Conservation (phyloP, 805 yeast genomes). For the Wickerhamiella musiphila region DNA sequence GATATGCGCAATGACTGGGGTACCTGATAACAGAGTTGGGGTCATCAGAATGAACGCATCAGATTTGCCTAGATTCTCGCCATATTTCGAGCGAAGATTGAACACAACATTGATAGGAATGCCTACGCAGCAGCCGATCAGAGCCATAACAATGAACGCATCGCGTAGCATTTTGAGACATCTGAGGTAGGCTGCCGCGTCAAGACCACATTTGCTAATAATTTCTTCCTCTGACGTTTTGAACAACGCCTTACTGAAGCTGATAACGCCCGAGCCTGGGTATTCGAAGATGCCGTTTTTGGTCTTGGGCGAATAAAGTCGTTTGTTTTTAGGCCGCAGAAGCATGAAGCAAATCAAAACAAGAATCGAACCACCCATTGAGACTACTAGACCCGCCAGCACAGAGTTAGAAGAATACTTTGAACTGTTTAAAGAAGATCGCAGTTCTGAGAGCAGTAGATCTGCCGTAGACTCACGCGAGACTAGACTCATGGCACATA, state of each 20-base stretch:
- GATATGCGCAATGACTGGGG: conserved; percentile 21
- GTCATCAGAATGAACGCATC: conserved; percentile 24
- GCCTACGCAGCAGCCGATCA: conserved; percentile 20
- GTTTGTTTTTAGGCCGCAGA: conserved; percentile 18
- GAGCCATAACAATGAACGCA: conserved; percentile 18
- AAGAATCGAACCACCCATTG: conserved; percentile 20
- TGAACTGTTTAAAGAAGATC: conserved; percentile 13
- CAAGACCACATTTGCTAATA: conserved; percentile 20
- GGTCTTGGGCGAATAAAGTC: conserved; percentile 21
- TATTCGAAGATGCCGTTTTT: conserved; percentile 1
- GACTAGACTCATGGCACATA: too few relatives aligned
- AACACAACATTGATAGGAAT: conserved; percentile 23
- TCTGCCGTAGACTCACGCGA: conserved; percentile 5
- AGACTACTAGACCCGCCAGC: conserved; percentile 21
- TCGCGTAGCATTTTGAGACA: conserved; percentile 20
- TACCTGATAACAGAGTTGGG: conserved; percentile 20
- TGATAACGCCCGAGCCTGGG: conserved; percentile 10
- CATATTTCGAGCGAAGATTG: conserved; percentile 16
- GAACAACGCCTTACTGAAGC: conserved; percentile 16
- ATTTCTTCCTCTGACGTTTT: conserved; percentile 13
- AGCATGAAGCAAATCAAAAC: conserved; percentile 17
- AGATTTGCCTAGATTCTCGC: conserved; percentile 13
- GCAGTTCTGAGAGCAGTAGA: conserved; percentile 13
- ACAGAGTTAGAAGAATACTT: conserved; percentile 21
- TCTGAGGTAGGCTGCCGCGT: conserved; percentile 21